Percentiles rank a stretch among this genome's conserved stretches.
phyloP scores from a whole-genome alignment of 768 basidiomycete species.

The Termitomyces sp. region DNA sequence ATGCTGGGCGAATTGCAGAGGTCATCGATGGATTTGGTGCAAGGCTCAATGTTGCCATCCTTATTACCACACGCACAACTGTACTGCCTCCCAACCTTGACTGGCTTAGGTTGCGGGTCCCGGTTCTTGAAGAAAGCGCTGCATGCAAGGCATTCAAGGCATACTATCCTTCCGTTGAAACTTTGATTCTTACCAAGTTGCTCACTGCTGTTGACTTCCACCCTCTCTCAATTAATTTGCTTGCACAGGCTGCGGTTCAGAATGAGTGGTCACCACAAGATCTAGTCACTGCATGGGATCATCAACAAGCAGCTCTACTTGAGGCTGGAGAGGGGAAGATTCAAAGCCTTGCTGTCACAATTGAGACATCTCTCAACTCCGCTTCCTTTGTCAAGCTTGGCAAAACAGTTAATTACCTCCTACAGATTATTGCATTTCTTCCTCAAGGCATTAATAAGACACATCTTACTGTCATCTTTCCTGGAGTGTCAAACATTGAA shows the following conservation, averaged over 20 bases:
- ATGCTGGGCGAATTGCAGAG: neutral
- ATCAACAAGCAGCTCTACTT: neutral
- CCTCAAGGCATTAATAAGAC: neutral
- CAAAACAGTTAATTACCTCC: neutral
- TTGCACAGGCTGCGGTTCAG: neutral
- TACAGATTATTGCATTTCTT: neutral
- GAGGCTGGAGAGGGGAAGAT: conserved; percentile 5
- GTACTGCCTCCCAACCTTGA: neutral
- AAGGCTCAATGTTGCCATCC: neutral
- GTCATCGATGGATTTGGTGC: neutral
- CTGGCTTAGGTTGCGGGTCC: neutral
- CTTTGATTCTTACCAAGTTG: neutral
- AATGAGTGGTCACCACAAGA: neutral
- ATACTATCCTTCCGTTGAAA: neutral
- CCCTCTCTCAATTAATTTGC: neutral
- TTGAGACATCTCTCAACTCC: conserved; percentile 9
- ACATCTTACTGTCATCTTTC: neutral
- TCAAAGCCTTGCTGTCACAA: conserved; percentile 8
- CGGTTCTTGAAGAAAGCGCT: neutral
- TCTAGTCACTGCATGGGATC: conserved; percentile 2
- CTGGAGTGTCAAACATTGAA: neutral
- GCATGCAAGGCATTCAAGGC: neutral
- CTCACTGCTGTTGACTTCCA: neutral
- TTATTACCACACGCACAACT: neutral
- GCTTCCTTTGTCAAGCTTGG: conserved; percentile 7